Evolutionary conservation across 768 basidiomycete species (phyloP), one percentile per base, ranked within the genome.

Genomic region (Lentinus tigrinus): DNA sequence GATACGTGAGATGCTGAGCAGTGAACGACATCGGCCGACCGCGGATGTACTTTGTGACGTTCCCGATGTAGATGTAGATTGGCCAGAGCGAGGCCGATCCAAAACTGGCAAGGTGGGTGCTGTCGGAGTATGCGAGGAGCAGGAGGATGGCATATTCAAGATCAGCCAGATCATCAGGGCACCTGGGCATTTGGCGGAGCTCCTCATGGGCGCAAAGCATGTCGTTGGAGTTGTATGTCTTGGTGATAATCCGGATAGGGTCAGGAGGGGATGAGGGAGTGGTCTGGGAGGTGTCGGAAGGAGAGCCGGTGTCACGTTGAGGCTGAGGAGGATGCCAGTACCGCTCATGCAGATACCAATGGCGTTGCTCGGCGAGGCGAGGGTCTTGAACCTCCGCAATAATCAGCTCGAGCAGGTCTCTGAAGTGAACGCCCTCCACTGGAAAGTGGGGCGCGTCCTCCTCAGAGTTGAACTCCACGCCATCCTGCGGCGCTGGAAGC

Each of bases 1-100:
- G 9, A 19, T 40, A 40, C 16, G 39, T 16, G 39, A 40, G 43
- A 44, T 23, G 21, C 10, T 23, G 74, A 23, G 67, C 63, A 1
- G 75, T 69, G 24, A 66, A 60, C 0, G 67, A n/a, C 16, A 74
- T 78, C 1, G 3, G 74, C 23, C 64, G 60, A 4, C 58, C 57
- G 1, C 69, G 65, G 4, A 66, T 55, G 49, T 78, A 78, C 61
- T 81, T 81, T 0, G 74, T 76, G 8, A 70, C 62, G 51, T 76
- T 77, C 0, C 74, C 76, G 27, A 77, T 67, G 34, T 55, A 75
- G 0, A 72, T 27, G 53, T 80, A 81, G 0, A 77, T 34, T 8
- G 77, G 78, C 80, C 77, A 81, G 5, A 66, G 56, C 1, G 59
- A 27, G 1, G 68, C 64, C 3, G 52, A 53, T 1, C 71, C 69